A percentile compares a stretch with the other conserved stretches of the same genome.
These are phyloP conservation scores for Globisporangium polare DNA, from an alignment of 352 stramenopile species.

Conservation along the genomic window DNA sequence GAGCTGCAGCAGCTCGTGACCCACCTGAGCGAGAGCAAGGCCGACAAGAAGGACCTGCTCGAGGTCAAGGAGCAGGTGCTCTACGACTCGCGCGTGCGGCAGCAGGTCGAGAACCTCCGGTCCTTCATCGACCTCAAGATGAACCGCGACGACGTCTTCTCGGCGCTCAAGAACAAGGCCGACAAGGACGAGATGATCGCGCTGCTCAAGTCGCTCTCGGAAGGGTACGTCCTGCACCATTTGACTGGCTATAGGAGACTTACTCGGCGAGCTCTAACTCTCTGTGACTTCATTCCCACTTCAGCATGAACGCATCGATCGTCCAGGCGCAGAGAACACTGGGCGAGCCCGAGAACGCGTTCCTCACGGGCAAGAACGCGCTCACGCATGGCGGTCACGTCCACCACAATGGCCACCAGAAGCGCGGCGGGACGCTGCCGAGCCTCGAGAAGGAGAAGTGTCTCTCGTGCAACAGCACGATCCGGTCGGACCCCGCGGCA, in stretches of 20 bases:
- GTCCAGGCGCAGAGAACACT: conserved; percentile 58
- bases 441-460: conserved; percentile 79
- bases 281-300: neutral
- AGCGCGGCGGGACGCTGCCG: conserved; percentile 51
- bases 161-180: conserved; percentile 78
- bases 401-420: conserved; percentile 19
- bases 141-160: conserved; percentile 84
- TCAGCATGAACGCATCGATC: conserved; percentile 79
- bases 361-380: conserved; percentile 70
- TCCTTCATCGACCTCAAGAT: conserved; percentile 89
- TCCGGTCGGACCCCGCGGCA: conserved; percentile 33
- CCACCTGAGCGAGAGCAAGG: conserved; percentile 75
- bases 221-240: conserved; percentile 19
- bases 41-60: conserved; percentile 80
- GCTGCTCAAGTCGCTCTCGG: conserved; percentile 75
- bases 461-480: conserved; percentile 70
- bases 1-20: conserved; percentile 82
- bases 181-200: conserved; percentile 84
- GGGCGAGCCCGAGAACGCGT: conserved; percentile 62
- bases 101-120: conserved; percentile 82
- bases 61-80: conserved; percentile 86
- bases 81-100: conserved; percentile 80
- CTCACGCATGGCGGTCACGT: conserved; percentile 2
- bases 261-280: neutral
- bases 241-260: neutral